phyloP scores from a whole-genome alignment of 2,329 filamentous ascomycete species.

The Cercospora nicotianae region DNA sequence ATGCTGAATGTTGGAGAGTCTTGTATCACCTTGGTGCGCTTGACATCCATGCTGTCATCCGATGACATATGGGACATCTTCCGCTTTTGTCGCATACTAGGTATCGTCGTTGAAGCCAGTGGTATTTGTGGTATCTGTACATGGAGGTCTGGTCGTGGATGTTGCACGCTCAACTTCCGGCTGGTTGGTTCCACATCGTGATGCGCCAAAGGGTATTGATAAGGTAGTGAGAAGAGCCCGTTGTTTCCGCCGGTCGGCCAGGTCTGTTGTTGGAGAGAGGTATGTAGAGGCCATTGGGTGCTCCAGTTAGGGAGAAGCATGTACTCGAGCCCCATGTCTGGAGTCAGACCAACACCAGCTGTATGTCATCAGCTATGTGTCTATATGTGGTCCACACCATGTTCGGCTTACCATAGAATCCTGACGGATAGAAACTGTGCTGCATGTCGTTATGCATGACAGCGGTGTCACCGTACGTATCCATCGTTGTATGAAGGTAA shows the following conservation, averaged over 20 bases:
- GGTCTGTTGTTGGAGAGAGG: background rate
- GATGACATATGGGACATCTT: slow-evolving; percentile 1
- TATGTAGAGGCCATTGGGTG: slow-evolving; percentile 6
- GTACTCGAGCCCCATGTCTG: slow-evolving; percentile 9
- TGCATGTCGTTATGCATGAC: slow-evolving; percentile 9
- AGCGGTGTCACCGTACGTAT: slow-evolving; percentile 6
- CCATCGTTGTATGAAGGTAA: background rate
- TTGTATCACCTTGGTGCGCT: slow-evolving; percentile 3
- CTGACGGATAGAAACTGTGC: slow-evolving; percentile 5
- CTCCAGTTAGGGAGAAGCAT: slow-evolving; percentile 2
- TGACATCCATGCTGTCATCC: background rate
- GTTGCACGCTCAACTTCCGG: background rate
- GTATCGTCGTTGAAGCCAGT: background rate
- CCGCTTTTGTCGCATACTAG: slow-evolving; percentile 15
- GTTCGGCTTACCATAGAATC: slow-evolving; percentile 5
- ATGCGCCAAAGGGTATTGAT: background rate
- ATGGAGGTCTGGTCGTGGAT: background rate
- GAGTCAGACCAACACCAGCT: slow-evolving; percentile 9
- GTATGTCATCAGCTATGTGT: background rate
- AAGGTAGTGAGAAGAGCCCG: background rate
- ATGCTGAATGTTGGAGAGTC: slow-evolving; percentile 1
- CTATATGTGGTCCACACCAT: background rate
- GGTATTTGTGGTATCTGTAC: background rate
- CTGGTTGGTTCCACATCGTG: background rate
- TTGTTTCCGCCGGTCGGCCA: background rate